These are phyloP conservation scores for Phyllosticta capitalensis DNA, from an alignment of 2,329 filamentous ascomycete genomes.

Conservation along the genomic window DNA sequence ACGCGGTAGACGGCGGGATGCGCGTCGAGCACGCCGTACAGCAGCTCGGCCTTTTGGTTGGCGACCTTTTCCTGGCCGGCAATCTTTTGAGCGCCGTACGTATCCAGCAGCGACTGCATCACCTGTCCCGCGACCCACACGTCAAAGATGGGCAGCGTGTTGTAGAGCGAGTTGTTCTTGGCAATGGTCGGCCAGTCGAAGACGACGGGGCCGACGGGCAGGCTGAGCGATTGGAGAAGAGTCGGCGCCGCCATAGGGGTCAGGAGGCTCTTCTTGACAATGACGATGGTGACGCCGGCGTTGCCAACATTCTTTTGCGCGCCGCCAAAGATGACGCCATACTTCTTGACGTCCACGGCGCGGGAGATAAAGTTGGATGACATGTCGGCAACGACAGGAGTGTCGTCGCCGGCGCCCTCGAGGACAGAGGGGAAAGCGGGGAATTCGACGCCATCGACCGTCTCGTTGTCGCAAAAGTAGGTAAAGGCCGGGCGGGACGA, in stretches of 20 bases:
- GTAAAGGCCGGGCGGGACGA: constrained; percentile 58
- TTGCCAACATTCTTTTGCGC: constrained; percentile 91
- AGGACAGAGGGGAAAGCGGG: constrained; percentile 60
- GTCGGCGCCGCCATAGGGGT: constrained; percentile 54
- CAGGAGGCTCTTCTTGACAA: constrained; percentile 73
- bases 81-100: constrained; percentile 57
- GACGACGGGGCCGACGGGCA: constrained; percentile 71
- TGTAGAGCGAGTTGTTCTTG: constrained; percentile 93
- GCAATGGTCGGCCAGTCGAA: constrained; percentile 76
- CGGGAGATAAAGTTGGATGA: constrained; percentile 85
- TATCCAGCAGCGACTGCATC: constrained; percentile 61
- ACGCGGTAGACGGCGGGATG: constrained; percentile 65
- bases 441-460: constrained; percentile 88
- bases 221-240: constrained; percentile 61
- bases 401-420: constrained; percentile 53
- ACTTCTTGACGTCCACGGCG: constrained; percentile 67
- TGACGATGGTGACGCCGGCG: constrained; percentile 76
- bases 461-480: constrained; percentile 93
- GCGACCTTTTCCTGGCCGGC: constrained; percentile 66
- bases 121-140: constrained; percentile 88
- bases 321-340: constrained; percentile 76
- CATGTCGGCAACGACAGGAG: constrained; percentile 83
- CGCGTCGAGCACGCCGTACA: constrained; percentile 71
- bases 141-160: constrained; percentile 90
- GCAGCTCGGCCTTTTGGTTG: constrained; percentile 61